Conservation (phyloP, 768 basidiomycete species). For the Mycena sanguinolenta region DNA sequence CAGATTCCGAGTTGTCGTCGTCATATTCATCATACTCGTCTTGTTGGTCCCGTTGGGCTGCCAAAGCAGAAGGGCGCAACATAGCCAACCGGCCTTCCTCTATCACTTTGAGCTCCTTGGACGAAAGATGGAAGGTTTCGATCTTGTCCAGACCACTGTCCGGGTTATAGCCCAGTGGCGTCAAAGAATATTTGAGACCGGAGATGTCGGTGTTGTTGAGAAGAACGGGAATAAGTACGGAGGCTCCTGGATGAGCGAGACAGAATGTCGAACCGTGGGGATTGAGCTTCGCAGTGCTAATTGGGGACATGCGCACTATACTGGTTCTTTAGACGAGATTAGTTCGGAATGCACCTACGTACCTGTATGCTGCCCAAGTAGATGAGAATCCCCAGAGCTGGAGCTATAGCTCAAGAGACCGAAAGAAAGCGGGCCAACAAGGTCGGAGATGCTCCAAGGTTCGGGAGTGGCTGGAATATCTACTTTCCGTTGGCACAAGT, state of each 20-base stretch:
- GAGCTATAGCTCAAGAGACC: slow-evolving; percentile 61
- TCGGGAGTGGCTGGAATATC: slow-evolving; percentile 58
- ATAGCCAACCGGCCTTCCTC: slow-evolving; percentile 70
- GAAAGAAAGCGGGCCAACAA: slow-evolving; percentile 64
- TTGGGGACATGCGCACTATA: slow-evolving; percentile 87
- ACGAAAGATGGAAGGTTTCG: slow-evolving; percentile 67
- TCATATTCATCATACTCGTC: slow-evolving; percentile 80
- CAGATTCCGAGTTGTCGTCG: slow-evolving; percentile 70
- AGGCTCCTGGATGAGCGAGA: slow-evolving; percentile 64
- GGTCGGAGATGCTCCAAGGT: slow-evolving; percentile 61
- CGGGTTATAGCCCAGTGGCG: slow-evolving; percentile 67
- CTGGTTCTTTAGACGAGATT: neutral
- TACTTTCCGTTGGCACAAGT: slow-evolving; percentile 37
- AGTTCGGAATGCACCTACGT: neutral
- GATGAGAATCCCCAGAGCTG: slow-evolving; percentile 64
- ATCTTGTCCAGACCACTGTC: slow-evolving; percentile 58
- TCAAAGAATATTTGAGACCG: slow-evolving; percentile 79
- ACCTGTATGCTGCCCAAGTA: slow-evolving; percentile 85
- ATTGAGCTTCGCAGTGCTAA: slow-evolving; percentile 92
- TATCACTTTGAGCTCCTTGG: slow-evolving; percentile 77
- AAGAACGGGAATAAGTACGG: slow-evolving; percentile 83
- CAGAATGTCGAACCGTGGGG: slow-evolving; percentile 83
- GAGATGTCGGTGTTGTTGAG: slow-evolving; percentile 91
- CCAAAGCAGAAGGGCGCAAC: slow-evolving; percentile 50
- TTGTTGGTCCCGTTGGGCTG: slow-evolving; percentile 46